Evolutionary conservation across 2,329 filamentous ascomycete genomes (phyloP), one percentile per base, ranked within the genome.

Genomic region (Magnaporthiopsis incrustans): DNA sequence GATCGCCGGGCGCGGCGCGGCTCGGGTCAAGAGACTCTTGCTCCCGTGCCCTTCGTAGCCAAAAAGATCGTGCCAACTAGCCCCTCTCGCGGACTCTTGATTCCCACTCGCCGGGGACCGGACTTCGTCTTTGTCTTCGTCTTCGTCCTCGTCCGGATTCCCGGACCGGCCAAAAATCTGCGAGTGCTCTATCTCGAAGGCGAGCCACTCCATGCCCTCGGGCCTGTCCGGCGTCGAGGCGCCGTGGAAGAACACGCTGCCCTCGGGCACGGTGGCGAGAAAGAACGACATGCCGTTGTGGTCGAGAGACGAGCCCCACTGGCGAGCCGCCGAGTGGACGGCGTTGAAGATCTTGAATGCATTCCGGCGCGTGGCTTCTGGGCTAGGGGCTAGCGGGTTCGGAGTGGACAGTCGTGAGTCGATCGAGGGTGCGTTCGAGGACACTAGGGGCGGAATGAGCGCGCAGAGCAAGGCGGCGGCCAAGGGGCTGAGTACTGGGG

Each of bases 261-360:
- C 88, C 25, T 78, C 77, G 0, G 89, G 88, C 0, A 92, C 81
- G 0, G 80, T 82, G 1, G 83, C 88, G 0, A 88, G 78, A 69
- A 91, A 89, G 68, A 89, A 81, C 1, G 86, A 85, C 80, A 92
- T 87, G 64, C 90, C 90, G 71, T 92, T 92, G 73, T 92, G 89
- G 65, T 90, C 82, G 3, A 90, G 71, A 0, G 88, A 87, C 0
- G 87, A 90, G 1, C 88, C 89, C 84, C 87, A 92, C 77, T 92
- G 88, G 50, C 89, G 81, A 78, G 89, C 86, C 0, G 88, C 88
- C 12, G 86, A 86, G 67, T 91, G 86, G 25, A 92, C 78, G 22
- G 87, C 81, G 70, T 92, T 92, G 81, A 92, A 92, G 64, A 92
- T 84, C 66, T 84, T 81, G 67, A 85, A 82, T 10, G 84, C 85